Percentiles rank a stretch among this genome's conserved stretches.
Evolutionary conservation across 306 rosid genomes (phyloP).

Genomic region (Lagenaria siceraria): DNA sequence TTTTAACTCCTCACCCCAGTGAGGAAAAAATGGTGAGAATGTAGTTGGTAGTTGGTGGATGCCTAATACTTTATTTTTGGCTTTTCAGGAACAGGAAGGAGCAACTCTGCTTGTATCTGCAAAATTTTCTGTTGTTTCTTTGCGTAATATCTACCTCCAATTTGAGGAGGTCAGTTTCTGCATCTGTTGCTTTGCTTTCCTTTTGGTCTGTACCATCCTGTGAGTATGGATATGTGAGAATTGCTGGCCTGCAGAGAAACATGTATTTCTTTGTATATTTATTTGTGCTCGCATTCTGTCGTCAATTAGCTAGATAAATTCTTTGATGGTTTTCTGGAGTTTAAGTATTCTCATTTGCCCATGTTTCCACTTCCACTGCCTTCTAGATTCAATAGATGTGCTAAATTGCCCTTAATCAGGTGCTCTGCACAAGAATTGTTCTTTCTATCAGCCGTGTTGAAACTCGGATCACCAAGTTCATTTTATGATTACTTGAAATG

Average conservation of each 20-base stretch:
- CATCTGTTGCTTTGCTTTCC: not conserved
- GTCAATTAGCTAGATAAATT: not conserved
- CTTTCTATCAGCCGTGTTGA: not conserved
- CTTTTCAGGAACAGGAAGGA: constrained; percentile 78
- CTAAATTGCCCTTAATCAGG: not conserved
- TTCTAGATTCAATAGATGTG: not conserved
- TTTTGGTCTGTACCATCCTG: not conserved
- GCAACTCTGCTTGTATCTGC: constrained; percentile 87
- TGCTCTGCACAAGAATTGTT: not conserved
- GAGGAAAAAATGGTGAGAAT: not conserved
- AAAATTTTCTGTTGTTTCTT: constrained; percentile 53
- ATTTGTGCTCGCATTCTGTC: not conserved
- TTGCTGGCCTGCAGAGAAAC: not conserved
- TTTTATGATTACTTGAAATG: not conserved
- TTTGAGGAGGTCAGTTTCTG: constrained; percentile 66
- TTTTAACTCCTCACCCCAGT: not conserved
- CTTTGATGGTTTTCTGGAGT: not conserved
- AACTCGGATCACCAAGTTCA: not conserved
- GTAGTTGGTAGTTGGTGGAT: not conserved
- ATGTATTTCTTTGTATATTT: not conserved
- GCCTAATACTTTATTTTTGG: not conserved
- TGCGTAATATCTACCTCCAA: constrained; percentile 71
- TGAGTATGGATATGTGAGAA: not conserved
- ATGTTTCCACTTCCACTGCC: not conserved
- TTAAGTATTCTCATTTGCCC: not conserved